phyloP scores from a whole-genome alignment of 352 stramenopile genomes.

The Phytophthora capsici region DNA sequence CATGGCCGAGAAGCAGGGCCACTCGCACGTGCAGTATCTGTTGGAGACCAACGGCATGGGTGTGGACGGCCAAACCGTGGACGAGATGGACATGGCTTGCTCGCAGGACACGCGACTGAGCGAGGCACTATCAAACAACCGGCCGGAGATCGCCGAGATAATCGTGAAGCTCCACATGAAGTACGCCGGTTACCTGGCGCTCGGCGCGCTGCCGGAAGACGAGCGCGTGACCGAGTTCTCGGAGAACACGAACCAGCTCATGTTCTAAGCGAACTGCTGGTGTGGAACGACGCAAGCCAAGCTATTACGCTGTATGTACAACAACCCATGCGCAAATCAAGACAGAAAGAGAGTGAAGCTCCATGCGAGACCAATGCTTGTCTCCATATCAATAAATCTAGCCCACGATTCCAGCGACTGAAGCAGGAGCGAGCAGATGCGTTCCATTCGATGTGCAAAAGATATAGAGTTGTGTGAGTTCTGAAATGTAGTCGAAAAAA shows the following conservation, averaged over 20 bases:
- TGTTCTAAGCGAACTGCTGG: constrained; percentile 30
- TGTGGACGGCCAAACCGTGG: constrained; percentile 52
- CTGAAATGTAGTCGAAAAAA: constrained; percentile 28
- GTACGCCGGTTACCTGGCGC: constrained; percentile 66
- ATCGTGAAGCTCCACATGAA: constrained; percentile 84
- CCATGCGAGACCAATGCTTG: constrained; percentile 24
- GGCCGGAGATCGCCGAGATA: constrained; percentile 71
- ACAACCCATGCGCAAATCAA: constrained; percentile 27
- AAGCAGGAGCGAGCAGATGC: constrained; percentile 19
- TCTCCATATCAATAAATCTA: constrained; percentile 45
- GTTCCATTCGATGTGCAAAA: constrained; percentile 20
- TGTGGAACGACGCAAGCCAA: constrained; percentile 14
- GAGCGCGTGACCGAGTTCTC: constrained; percentile 52
- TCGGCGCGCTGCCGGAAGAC: constrained; percentile 70
- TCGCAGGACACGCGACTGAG: constrained; percentile 67
- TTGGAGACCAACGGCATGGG: constrained; percentile 81
- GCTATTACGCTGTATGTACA: constrained; percentile 30
- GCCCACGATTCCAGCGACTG: constrained; percentile 33
- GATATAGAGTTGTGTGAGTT: constrained; percentile 24
- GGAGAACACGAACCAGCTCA: constrained; percentile 44
- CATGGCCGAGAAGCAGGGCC: constrained; percentile 66
- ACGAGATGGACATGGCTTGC: constrained; percentile 72
- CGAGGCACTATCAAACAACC: constrained; percentile 64
- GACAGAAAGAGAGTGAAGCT: constrained; percentile 24
- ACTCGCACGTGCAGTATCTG: constrained; percentile 79